phyloP scores from a whole-genome alignment of 1,139 yeast genomes.

The Sugiyamaella pinicola region DNA sequence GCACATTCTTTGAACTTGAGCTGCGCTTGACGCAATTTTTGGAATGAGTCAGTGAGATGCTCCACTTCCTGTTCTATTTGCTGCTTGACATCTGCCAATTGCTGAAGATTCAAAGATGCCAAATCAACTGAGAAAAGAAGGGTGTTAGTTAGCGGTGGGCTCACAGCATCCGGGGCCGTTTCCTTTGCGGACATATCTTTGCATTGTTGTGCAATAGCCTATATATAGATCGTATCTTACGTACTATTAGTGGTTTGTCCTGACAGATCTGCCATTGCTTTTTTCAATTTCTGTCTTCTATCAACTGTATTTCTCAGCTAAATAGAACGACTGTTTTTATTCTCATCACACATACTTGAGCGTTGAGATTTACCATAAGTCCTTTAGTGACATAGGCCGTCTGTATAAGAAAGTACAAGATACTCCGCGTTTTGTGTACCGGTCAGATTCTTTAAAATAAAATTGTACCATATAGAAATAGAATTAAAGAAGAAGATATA shows the following conservation, averaged over 20 bases:
- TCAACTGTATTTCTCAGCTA: background rate
- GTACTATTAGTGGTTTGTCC: conserved; percentile 18
- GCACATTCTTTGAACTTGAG: conserved; percentile 81
- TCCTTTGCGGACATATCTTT: no score
- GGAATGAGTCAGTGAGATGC: conserved; percentile 81
- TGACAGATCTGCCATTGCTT: conserved; percentile 11
- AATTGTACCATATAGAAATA: no score
- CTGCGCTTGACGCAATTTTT: conserved; percentile 83
- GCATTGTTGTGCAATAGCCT: no score
- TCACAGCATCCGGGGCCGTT: background rate
- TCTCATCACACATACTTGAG: background rate
- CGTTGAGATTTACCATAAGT: no score
- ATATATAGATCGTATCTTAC: conserved; percentile 4
- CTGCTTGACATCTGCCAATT: conserved; percentile 78
- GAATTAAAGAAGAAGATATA: no score
- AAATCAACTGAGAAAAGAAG: conserved; percentile 57
- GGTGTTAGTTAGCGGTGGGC: conserved; percentile 14
- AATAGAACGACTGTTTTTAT: background rate
- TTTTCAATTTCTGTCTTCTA: no score
- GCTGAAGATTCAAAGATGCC: conserved; percentile 74
- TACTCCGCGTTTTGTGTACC: no score
- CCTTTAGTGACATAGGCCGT: no score
- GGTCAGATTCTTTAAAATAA: no score
- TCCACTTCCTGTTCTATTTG: conserved; percentile 84
- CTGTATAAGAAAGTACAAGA: no score